Evolutionary conservation across 495 filamentous ascomycete genomes (phyloP), one percentile per base, ranked within the genome.

Genomic region (Neurospora cerealis): DNA sequence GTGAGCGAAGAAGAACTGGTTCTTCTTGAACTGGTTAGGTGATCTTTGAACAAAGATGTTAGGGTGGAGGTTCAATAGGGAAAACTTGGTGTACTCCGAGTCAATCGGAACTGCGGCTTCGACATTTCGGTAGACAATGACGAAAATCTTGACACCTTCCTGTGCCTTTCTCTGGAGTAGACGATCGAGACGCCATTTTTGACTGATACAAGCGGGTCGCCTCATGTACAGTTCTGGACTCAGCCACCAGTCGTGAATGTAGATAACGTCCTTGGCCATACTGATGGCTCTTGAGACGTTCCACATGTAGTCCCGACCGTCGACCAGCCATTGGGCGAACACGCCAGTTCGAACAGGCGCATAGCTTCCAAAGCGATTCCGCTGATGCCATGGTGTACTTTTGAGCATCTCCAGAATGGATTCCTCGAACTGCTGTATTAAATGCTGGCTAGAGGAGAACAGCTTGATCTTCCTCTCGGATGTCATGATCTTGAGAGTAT

Each of bases 1-100:
- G 79, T 99, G 96, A 34, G 96, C 96, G 88, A 96, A 99, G 85
- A 98, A 99, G 83, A 99, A 99, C n/a, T 96, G 97, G 74, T 97
- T 97, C 83, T 99, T 97, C 73, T 96, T 91, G 81, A 97, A 94
- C 80, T 99, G 96, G 76, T 99, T 98, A 1, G 96, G 96, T 3
- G 94, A 97, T 77, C 96, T 87, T 77, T 98, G 93, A 10, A 99
- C 94, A 78, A 97, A 96, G 74, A 99, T 88, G 78, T 99, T 99
- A 10, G 94, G 94, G 78, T 98, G 95, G 15, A 99, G 87, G 77
- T 98, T 96, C 28, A 99, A 90, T 48, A 99, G 89, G 4, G 95
- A 97, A 84, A 96, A 98, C 77, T 99, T 99, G 28, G 96, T 96
- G 80, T 98, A 98, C 77, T 97, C 93, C n/a, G 94, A 97, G 80